Base-by-base conservation (phyloP, 1,139 yeast species). In the Sugiyamaella pinicola region DNA sequence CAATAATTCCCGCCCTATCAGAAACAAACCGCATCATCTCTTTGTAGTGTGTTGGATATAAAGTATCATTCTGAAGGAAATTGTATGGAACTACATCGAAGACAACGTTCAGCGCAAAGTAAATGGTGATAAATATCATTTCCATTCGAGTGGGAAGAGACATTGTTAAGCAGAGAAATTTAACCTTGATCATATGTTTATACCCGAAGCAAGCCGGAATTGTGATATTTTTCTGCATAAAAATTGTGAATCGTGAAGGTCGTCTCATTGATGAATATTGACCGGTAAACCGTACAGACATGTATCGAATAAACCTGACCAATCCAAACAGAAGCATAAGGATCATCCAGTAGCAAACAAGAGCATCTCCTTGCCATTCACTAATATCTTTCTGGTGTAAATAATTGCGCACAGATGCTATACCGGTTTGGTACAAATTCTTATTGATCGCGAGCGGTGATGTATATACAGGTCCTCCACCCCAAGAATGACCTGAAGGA, bases 141-240 rank as follows among this genome's bases (percentile, higher is more conserved):
- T 85, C 95, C 56, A 79, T 70, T 55, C 95, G 75, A 0, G 90
- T 80, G 0, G 96, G 96, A 10, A 84, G 45, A 41, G 63, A 58
- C 46, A 69, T 56, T 4, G 58, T 66, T 29, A 68, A 50, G 31
- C 64, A 65, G 37, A 64, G 57, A 31, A 58, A 58, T 21, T 49
- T 40, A 9, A 60, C 44, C 41, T 62, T 53, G 19, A 56, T 51
- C 68, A 70, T 66, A 49, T 71, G 74, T 19, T 60, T 53, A 33
- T 56, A 55, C 1, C 68, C 69, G 49, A 69, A 67, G 18, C 64
- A 55, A 1, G 74, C 73, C 0, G 74, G 74, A 31, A 69, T 56
- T 4, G 61, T 43, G 7, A 71, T 35, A 28, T 61, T 50, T 22
- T 61, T 57, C 48, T 69, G 69, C 31, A 59, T 54, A 47, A 60